phyloP scores from a whole-genome alignment of 179 eudicot species.

The Pouteria campechiana region DNA sequence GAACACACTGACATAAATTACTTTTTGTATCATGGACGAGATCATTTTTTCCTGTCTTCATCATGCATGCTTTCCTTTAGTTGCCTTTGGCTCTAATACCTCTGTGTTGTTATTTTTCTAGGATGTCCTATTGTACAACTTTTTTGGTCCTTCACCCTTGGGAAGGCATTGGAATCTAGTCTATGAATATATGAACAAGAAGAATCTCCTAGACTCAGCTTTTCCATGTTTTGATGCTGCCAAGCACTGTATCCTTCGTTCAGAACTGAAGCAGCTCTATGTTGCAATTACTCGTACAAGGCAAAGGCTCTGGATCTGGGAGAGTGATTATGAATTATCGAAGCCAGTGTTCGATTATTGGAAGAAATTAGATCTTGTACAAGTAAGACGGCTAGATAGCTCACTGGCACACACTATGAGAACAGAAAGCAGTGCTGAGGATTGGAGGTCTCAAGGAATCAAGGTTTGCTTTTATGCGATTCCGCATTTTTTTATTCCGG shows the following conservation, averaged over 20 bases:
- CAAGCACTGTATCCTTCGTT: constrained; percentile 9
- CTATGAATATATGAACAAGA: constrained; percentile 12
- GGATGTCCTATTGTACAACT: constrained; percentile 49
- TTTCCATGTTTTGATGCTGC: constrained; percentile 5
- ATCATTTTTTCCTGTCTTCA: neutral
- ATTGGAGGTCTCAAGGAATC: constrained; percentile 13
- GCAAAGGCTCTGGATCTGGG: constrained; percentile 44
- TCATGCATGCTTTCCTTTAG: neutral
- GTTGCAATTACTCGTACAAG: constrained; percentile 42
- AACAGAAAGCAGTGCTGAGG: constrained; percentile 10
- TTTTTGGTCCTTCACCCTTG: constrained; percentile 35
- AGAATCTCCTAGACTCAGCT: neutral
- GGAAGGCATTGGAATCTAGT: constrained; percentile 30
- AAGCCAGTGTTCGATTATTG: constrained; percentile 36
- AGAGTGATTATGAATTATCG: constrained; percentile 22
- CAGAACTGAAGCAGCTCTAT: constrained; percentile 21
- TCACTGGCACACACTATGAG: constrained; percentile 5
- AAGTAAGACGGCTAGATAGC: constrained; percentile 4
- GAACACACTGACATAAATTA: too few relatives aligned
- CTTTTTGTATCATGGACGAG: neutral
- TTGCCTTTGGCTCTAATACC: too few relatives aligned
- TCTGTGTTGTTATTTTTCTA: too few relatives aligned
- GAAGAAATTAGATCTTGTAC: constrained; percentile 27
- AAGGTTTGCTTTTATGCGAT: constrained; percentile 4
- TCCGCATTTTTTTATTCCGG: neutral